phyloP scores from a whole-genome alignment of 2,329 filamentous ascomycete species.

The Talaromyces sp. region DNA sequence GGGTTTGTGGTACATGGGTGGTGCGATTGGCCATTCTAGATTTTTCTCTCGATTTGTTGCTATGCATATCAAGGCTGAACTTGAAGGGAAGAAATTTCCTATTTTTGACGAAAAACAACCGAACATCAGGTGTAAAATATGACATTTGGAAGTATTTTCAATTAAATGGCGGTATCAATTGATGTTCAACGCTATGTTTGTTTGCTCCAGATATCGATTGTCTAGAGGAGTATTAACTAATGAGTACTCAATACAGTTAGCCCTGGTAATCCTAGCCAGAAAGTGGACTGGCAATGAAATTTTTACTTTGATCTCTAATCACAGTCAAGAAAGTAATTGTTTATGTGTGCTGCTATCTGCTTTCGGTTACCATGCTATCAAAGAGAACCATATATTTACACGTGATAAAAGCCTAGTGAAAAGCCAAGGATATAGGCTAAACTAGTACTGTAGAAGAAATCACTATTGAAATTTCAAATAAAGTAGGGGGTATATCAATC shows the following conservation, averaged over 20 bases:
- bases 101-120: background rate
- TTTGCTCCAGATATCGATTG: too few relatives aligned
- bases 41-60: slow-evolving; percentile 40
- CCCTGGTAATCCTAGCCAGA: too few relatives aligned
- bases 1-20: slow-evolving; percentile 40
- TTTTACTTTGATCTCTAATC: too few relatives aligned
- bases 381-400: background rate
- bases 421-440: background rate
- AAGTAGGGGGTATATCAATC: background rate
- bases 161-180: background rate
- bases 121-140: background rate
- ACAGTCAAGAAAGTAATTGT: too few relatives aligned
- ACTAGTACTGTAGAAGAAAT: background rate
- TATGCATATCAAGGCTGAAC: slow-evolving; percentile 38
- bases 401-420: background rate
- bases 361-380: background rate
- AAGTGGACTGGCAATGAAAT: too few relatives aligned
- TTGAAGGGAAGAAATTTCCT: slow-evolving; percentile 15
- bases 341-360: background rate
- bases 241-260: too few relatives aligned
- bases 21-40: slow-evolving; percentile 35
- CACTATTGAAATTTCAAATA: background rate
- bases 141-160: background rate
- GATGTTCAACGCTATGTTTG: too few relatives aligned
- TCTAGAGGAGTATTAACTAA: too few relatives aligned